phyloP scores from a whole-genome alignment of 176 grass and related monocot genomes.

The Carex littledalei region DNA sequence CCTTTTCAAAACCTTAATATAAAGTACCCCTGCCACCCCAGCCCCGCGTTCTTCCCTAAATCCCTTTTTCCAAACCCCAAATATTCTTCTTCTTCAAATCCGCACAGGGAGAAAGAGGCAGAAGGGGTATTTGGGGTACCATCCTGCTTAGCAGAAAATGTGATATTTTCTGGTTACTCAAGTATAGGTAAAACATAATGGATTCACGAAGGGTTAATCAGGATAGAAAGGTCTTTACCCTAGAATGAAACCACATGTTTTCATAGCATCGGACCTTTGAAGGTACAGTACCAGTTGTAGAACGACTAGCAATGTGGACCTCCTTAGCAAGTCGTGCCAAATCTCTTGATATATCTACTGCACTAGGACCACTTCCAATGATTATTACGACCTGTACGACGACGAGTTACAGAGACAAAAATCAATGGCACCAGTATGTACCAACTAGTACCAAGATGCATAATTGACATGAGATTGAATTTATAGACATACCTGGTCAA shows the following conservation, averaged over 20 bases:
- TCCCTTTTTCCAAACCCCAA: neutral
- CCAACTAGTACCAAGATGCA: neutral
- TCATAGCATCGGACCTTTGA: constrained; percentile 42
- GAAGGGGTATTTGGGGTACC: neutral
- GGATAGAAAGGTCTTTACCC: constrained; percentile 43
- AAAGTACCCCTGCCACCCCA: neutral
- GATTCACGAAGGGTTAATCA: neutral
- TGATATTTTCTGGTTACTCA: neutral
- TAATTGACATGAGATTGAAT: neutral
- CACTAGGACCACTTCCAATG: constrained; percentile 46
- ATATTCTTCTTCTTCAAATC: neutral
- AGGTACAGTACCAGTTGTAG: constrained; percentile 26
- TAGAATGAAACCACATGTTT: constrained; percentile 80
- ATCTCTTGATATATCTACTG: constrained; percentile 51
- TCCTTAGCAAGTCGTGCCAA: constrained; percentile 41
- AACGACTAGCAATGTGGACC: constrained; percentile 53
- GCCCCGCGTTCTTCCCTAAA: neutral
- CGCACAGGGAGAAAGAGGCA: neutral
- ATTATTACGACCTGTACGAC: constrained; percentile 41
- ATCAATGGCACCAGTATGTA: neutral
- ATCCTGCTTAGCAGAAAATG: neutral
- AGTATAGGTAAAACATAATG: neutral
- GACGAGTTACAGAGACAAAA: neutral
- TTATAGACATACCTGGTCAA: constrained; percentile 15
- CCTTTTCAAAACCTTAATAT: neutral